Conservation (phyloP, 2,329 filamentous ascomycete species). For the Exophiala sp. region DNA sequence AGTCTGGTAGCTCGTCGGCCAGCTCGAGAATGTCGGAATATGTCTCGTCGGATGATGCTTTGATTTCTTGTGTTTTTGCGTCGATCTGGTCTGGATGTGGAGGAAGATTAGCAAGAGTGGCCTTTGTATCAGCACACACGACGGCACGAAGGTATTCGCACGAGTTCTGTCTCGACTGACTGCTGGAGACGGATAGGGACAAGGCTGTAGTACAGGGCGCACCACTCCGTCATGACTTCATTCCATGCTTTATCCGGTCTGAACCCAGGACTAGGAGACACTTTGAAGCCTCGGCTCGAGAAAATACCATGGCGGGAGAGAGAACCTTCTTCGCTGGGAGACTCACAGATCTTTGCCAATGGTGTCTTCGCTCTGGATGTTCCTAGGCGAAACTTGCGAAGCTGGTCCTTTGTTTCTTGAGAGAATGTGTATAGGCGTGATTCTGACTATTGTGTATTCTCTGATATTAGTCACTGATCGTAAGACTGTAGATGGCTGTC, state of each 20-base stretch:
- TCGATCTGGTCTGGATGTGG: constrained; percentile 64
- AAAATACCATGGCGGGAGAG: too few species aligned
- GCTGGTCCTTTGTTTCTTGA: constrained; percentile 76
- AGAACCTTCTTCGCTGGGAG: too few species aligned
- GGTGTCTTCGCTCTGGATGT: constrained; percentile 81
- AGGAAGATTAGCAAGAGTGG: neutral
- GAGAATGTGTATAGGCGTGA: constrained; percentile 89
- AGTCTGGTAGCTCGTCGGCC: constrained; percentile 83
- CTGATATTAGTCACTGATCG: neutral
- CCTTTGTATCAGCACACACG: too few species aligned
- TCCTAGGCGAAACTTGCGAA: constrained; percentile 88
- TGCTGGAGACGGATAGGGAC: too few species aligned
- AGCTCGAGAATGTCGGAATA: constrained; percentile 78
- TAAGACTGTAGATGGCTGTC: neutral
- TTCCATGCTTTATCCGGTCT: too few species aligned
- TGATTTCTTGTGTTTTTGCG: constrained; percentile 82
- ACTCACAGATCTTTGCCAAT: constrained; percentile 89
- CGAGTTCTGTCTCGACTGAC: too few species aligned
- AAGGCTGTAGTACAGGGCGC: too few species aligned
- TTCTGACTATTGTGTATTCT: constrained; percentile 56
- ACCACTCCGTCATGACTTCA: too few species aligned
- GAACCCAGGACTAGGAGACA: too few species aligned
- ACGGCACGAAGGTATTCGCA: too few species aligned
- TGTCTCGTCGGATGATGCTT: constrained; percentile 69
- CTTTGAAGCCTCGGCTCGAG: too few species aligned